Percentiles rank a stretch among this genome's conserved stretches.
phyloP scores from a whole-genome alignment of 2,329 filamentous ascomycete species.

The Clonostachys rhizophaga region DNA sequence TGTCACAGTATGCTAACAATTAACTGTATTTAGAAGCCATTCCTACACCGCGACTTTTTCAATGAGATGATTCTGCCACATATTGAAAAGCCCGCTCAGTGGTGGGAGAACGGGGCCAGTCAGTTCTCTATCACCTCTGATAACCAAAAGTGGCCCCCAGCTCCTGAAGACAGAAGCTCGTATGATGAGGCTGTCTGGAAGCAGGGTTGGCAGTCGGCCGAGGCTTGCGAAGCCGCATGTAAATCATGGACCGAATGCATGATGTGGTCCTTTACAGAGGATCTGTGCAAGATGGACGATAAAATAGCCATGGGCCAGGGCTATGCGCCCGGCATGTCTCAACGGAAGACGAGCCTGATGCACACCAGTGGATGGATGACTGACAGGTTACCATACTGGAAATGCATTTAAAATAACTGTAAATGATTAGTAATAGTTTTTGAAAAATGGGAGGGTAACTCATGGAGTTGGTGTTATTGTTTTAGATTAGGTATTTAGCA shows the following conservation, averaged over 20 bases:
- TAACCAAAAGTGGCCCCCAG: constrained; percentile 8
- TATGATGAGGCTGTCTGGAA: constrained; percentile 9
- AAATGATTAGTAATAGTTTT: no score
- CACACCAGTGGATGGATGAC: constrained; percentile 15
- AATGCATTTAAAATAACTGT: no score
- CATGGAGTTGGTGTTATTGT: no score
- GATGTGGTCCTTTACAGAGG: constrained; percentile 13
- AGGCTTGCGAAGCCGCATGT: constrained; percentile 13
- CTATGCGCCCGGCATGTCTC: constrained; percentile 11
- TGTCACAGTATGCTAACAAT: not conserved
- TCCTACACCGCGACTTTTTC: constrained; percentile 15
- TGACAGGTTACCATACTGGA: constrained; percentile 1
- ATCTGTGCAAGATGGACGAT: constrained; percentile 15
- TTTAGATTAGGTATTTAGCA: no score
- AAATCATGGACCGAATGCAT: constrained; percentile 9
- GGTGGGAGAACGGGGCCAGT: constrained; percentile 14
- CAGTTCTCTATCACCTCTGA: constrained; percentile 11
- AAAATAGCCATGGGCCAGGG: constrained; percentile 13
- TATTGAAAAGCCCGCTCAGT: constrained; percentile 8
- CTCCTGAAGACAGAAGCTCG: constrained; percentile 4
- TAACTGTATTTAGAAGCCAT: constrained; percentile 5
- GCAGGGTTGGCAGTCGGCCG: constrained; percentile 11
- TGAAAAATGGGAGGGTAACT: no score
- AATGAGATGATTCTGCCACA: constrained; percentile 8
- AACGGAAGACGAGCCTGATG: constrained; percentile 13